These are phyloP conservation scores for Lenzites betulinus DNA, from an alignment of 768 basidiomycete genomes.

Conservation along the genomic window DNA sequence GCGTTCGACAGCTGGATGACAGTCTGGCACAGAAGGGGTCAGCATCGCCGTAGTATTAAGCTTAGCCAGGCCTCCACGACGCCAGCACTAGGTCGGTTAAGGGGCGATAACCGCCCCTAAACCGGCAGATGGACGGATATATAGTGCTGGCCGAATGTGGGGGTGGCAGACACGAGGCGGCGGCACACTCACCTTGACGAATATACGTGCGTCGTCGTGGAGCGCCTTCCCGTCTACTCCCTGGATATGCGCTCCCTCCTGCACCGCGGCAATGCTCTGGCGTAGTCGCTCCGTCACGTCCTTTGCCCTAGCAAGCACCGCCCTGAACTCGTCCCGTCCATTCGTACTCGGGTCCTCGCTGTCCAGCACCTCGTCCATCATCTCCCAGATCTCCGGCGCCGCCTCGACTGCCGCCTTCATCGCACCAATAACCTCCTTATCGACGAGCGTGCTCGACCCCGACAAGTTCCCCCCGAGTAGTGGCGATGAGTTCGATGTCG, in stretches of 20 bases:
- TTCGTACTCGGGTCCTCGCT: slow-evolving; percentile 45
- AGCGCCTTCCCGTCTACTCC: slow-evolving; percentile 59
- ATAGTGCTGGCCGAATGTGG: background rate
- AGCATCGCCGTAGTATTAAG: background rate
- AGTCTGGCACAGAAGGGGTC: slow-evolving; percentile 43
- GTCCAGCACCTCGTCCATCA: slow-evolving; percentile 69
- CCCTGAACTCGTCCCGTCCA: slow-evolving; percentile 45
- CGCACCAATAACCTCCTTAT: slow-evolving; percentile 77
- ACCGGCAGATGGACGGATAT: background rate
- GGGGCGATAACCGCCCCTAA: slow-evolving; percentile 1
- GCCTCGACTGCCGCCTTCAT: slow-evolving; percentile 78
- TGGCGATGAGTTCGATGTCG: slow-evolving; percentile 43
- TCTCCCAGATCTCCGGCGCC: slow-evolving; percentile 80
- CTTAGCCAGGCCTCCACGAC: background rate
- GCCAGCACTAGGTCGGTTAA: slow-evolving; percentile 1
- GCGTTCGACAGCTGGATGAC: slow-evolving; percentile 77
- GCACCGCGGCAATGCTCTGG: slow-evolving; percentile 57
- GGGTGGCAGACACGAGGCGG: slow-evolving; percentile 12
- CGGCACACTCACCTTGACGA: slow-evolving; percentile 68
- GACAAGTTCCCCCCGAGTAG: slow-evolving; percentile 50
- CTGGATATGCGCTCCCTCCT: slow-evolving; percentile 48
- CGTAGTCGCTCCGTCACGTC: slow-evolving; percentile 63
- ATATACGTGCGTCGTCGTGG: slow-evolving; percentile 76
- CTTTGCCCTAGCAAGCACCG: slow-evolving; percentile 62
- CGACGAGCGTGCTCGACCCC: slow-evolving; percentile 64